Conservation (phyloP, 495 filamentous ascomycete genomes). For the Trichocladium uniseriatum region DNA sequence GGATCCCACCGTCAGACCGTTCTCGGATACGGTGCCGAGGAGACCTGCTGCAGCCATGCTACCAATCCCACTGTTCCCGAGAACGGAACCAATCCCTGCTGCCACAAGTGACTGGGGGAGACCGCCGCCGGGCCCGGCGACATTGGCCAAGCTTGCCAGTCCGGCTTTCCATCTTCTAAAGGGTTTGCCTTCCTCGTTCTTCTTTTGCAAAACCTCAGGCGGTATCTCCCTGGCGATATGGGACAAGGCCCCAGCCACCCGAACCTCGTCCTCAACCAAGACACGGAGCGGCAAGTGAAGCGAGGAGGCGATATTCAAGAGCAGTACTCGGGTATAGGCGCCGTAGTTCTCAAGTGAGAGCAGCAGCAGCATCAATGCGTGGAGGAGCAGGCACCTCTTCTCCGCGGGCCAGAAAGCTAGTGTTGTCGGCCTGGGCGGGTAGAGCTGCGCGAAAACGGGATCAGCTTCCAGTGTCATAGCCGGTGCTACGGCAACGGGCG, state of each 20-base stretch:
- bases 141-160: constrained; percentile 46
- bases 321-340: constrained; percentile 63
- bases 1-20: constrained; percentile 65
- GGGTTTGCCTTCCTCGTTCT: constrained; percentile 55
- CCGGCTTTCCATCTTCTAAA: constrained; percentile 72
- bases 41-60: constrained; percentile 55
- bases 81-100: constrained; percentile 71
- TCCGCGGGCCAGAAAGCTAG: constrained; percentile 34
- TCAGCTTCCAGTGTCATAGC: constrained; percentile 28
- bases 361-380: constrained; percentile 61
- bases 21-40: constrained; percentile 69
- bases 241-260: constrained; percentile 64
- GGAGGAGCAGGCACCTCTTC: constrained; percentile 40
- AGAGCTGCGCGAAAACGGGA: constrained; percentile 30
- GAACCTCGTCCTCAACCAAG: constrained; percentile 61
- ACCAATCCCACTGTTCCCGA: constrained; percentile 65
- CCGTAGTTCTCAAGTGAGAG: constrained; percentile 76
- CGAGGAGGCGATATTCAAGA: constrained; percentile 60
- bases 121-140: constrained; percentile 60
- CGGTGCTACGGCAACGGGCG: neutral
- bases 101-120: constrained; percentile 75
- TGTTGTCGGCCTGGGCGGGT: constrained; percentile 36
- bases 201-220: constrained; percentile 58
- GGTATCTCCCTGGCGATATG: constrained; percentile 62
- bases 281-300: constrained; percentile 54